Evolutionary conservation across 441 rosid genomes (phyloP).

Genomic region (Populus hybrid): DNA sequence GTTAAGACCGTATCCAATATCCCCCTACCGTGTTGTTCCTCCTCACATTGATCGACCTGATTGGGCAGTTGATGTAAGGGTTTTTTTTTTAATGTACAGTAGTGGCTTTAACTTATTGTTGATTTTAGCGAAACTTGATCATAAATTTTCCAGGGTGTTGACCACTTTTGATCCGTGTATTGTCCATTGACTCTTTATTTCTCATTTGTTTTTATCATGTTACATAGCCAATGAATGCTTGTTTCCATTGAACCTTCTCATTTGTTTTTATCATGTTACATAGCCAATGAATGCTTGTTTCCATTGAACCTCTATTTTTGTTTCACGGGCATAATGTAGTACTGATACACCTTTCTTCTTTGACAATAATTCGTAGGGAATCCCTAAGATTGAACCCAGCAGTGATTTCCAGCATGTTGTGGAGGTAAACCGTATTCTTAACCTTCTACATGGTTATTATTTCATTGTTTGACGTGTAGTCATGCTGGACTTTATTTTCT

Average conservation of each 20-base stretch:
- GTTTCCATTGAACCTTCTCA: not conserved
- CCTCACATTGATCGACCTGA: constrained; percentile 70
- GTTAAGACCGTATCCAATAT: constrained; percentile 82
- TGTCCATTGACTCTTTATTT: not conserved
- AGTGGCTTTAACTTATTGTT: constrained; percentile 6
- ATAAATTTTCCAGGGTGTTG: not conserved
- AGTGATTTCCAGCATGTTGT: constrained; percentile 83
- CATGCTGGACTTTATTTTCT: not conserved
- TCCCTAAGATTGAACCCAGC: constrained; percentile 76
- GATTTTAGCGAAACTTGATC: not conserved
- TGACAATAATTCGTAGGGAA: constrained; percentile 48
- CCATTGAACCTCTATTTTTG: not conserved
- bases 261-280: not conserved
- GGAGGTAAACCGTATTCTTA: constrained; percentile 50
- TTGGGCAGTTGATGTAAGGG: constrained; percentile 86
- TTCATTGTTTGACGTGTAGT: not conserved
- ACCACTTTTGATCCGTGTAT: not conserved
- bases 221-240: too few relatives aligned
- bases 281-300: not conserved
- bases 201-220: not conserved
- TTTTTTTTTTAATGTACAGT: constrained; percentile 7
- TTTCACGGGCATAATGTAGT: not conserved
- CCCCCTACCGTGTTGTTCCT: constrained; percentile 59
- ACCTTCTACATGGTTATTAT: not conserved
- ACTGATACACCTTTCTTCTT: not conserved